These are phyloP conservation scores for Achaetomium macrosporum DNA, from an alignment of 2,329 filamentous ascomycete species.

Conservation along the genomic window DNA sequence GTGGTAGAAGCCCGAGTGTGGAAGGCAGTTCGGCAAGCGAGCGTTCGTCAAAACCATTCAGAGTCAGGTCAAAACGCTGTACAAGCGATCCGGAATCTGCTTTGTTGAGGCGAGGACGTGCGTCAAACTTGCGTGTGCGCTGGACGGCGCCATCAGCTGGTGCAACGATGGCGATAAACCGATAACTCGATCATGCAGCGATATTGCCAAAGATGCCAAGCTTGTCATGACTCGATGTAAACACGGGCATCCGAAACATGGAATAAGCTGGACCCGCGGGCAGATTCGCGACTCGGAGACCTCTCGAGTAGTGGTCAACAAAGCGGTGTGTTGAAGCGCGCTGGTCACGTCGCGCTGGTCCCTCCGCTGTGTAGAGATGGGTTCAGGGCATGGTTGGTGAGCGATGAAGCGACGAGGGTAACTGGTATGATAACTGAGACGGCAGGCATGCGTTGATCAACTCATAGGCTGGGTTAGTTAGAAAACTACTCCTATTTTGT, in stretches of 20 bases:
- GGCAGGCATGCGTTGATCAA: not conserved
- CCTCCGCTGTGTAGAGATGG: not conserved
- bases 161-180: not conserved
- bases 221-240: not conserved
- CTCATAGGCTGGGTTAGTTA: not conserved
- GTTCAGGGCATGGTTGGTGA: not conserved
- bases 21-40: not conserved
- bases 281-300: not conserved
- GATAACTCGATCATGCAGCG: not conserved
- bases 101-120: not conserved
- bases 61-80: not conserved
- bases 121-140: not conserved
- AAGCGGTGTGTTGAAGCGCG: not conserved
- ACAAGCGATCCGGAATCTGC: not conserved
- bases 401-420: not conserved
- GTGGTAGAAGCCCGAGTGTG: not conserved
- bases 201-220: not conserved
- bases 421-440: not conserved
- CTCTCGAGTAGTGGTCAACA: conserved; percentile 1
- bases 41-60: not conserved
- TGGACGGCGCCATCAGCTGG: not conserved
- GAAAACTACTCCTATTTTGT: no score
- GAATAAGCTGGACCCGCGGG: not conserved
- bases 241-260: not conserved
- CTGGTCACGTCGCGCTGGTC: no score